Conservation (phyloP, 2,329 filamentous ascomycete species). For the Colletotrichum australisinense region DNA sequence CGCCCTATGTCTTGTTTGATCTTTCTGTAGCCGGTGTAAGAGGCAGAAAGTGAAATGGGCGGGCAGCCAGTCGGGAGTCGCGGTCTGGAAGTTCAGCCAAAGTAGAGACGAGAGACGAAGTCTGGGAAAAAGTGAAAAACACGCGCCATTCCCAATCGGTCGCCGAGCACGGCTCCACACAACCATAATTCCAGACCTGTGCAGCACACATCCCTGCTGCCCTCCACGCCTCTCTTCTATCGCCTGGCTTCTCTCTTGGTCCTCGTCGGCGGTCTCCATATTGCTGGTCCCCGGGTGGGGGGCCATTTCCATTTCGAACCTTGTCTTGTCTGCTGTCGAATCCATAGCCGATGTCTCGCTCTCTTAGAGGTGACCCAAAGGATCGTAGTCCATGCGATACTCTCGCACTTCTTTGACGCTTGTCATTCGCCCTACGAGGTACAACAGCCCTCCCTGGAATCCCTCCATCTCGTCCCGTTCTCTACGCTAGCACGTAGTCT, state of each 20-base stretch:
- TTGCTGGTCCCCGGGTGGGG: background rate
- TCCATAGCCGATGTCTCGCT: background rate
- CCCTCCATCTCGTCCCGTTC: background rate
- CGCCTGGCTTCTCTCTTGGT: background rate
- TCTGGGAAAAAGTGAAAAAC: constrained; percentile 32
- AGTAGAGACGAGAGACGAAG: constrained; percentile 19
- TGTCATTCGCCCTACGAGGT: constrained; percentile 21
- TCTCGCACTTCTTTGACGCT: background rate
- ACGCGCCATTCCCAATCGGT: constrained; percentile 22
- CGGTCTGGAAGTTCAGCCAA: constrained; percentile 11
- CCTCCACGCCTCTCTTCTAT: background rate
- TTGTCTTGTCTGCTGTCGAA: background rate
- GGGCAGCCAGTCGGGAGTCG: constrained; percentile 17
- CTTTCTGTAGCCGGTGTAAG: constrained; percentile 15
- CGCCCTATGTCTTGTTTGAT: constrained; percentile 21
- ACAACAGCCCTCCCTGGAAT: background rate
- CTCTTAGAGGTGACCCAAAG: background rate
- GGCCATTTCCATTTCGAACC: background rate
- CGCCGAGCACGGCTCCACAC: constrained; percentile 22
- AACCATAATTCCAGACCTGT: background rate
- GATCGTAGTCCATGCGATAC: background rate
- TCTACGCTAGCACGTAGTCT: constrained; percentile 22
- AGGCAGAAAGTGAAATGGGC: constrained; percentile 23
- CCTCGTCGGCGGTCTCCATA: constrained; percentile 6
- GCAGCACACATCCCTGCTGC: constrained; percentile 20